phyloP scores from a whole-genome alignment of 2,329 filamentous ascomycete genomes.

The Penicillium aurantiogriseum region DNA sequence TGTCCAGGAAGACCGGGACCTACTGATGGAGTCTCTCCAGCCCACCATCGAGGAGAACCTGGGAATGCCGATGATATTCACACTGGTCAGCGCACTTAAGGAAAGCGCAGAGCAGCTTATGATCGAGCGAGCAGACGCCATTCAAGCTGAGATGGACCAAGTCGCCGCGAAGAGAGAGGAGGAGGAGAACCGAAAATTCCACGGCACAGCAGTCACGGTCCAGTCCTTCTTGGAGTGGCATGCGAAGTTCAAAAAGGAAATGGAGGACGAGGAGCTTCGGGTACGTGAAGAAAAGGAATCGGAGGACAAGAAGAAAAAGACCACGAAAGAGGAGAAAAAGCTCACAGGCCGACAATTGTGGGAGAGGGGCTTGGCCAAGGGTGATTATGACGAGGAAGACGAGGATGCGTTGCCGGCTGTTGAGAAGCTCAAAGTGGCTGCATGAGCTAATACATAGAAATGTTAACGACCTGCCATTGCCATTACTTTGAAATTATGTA shows the following conservation, averaged over 20 bases:
- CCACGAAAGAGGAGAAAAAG: conserved; percentile 60
- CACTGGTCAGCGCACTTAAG: conserved; percentile 81
- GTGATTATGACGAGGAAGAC: conserved; percentile 64
- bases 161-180: conserved; percentile 65
- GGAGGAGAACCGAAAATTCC: conserved; percentile 95
- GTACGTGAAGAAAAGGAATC: conserved; percentile 72
- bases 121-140: conserved; percentile 66
- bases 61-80: conserved; percentile 97
- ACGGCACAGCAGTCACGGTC: conserved; percentile 82
- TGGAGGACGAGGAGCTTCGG: conserved; percentile 67
- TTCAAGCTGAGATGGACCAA: conserved; percentile 53
- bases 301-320: conserved; percentile 77
- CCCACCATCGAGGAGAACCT: conserved; percentile 86
- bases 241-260: conserved; percentile 72
- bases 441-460: conserved; percentile 34
- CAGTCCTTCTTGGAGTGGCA: conserved; percentile 85
- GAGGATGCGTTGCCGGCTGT: conserved; percentile 60
- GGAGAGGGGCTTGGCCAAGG: conserved; percentile 71
- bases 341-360: conserved; percentile 74
- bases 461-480: conserved; percentile 12
- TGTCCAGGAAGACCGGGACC: conserved; percentile 73
- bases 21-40: conserved; percentile 67
- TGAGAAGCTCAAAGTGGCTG: conserved; percentile 70
- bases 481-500: conserved; percentile 13
- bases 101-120: conserved; percentile 87